Conservation (phyloP, 1,139 yeast species). For the Pichia kudriavzevii region DNA sequence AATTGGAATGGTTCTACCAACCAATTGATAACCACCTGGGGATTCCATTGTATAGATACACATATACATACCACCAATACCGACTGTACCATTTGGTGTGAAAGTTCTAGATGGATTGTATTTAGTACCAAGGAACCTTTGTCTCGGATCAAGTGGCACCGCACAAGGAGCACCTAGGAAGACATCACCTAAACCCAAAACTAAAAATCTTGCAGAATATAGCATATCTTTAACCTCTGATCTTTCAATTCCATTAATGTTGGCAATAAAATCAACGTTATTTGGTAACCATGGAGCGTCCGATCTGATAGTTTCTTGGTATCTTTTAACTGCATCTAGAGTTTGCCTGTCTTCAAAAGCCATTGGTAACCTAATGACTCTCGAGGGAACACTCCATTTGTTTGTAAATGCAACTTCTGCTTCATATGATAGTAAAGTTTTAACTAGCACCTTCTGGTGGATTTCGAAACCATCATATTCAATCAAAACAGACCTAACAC, state of each 20-base stretch:
- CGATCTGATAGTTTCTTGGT: constrained; percentile 86
- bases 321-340: constrained; percentile 80
- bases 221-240: constrained; percentile 73
- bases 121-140: constrained; percentile 83
- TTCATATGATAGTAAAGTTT: constrained; percentile 65
- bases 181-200: constrained; percentile 93
- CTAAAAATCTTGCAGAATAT: constrained; percentile 84
- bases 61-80: constrained; percentile 98
- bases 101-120: constrained; percentile 94
- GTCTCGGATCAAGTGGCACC: constrained; percentile 94
- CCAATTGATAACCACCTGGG: constrained; percentile 97
- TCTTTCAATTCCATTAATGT: constrained; percentile 74
- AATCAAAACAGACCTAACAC: constrained; percentile 88
- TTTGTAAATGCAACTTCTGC: constrained; percentile 62
- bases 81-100: constrained; percentile 96
- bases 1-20: constrained; percentile 93
- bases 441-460: constrained; percentile 53
- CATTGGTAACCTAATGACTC: constrained; percentile 82
- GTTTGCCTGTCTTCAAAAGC: constrained; percentile 92
- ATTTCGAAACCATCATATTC: constrained; percentile 63
- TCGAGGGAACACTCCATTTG: constrained; percentile 80
- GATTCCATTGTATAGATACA: constrained; percentile 97
- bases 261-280: constrained; percentile 90
- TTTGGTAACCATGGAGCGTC: constrained; percentile 97
- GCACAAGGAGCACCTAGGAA: constrained; percentile 98